Evolutionary conservation across 305 asterid genomes (phyloP), one percentile per base, ranked within the genome.

Genomic region (Fraxinus albicans): DNA sequence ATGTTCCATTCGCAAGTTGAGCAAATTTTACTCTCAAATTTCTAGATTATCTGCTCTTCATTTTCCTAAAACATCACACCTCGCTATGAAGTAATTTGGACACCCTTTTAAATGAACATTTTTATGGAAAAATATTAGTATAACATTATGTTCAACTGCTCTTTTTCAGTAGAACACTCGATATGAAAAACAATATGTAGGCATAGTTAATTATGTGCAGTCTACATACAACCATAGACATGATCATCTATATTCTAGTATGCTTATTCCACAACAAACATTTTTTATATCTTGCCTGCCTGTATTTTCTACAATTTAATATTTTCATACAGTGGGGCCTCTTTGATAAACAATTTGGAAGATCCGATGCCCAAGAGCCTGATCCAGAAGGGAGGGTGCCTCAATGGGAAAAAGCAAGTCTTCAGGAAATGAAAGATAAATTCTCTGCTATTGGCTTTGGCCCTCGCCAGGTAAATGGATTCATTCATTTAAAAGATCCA

Each of bases 371-470:
- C 31, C 92, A 91, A 81, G 88, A 90, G 77, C 93, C 98, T 77
- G 99, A 96, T 88, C 98, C 98, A 70, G 98, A 93, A 86, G 99
- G 98, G 76, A 90, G 98, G 86, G 95, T 96, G 67, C 98, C 98
- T 81, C 88, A 79, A 83, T 96, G 98, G 98, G 97, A 89, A 77
- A 94, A 84, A 72, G 85, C 94, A 47, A 90, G 87, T 77, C 97
- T 94, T 77, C 84, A 86, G 79, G 98, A 94, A 83, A 89, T 96
- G 94, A 96, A 96, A 88, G 94, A 89, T 69, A 96, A 93, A 78
- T 96, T 90, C 89, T 29, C 85, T 73, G 92, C 97, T 72, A 21
- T 94, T 73, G 97, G 99, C 79, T 77, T 93, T 53, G 98, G 99
- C 36, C 97, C 99, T 38, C 97, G 99, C 31, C 98, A 96, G 99